Evolutionary conservation across 192 early-diverging fungal genomes (phyloP).

Genomic region (Podila minutissima): DNA sequence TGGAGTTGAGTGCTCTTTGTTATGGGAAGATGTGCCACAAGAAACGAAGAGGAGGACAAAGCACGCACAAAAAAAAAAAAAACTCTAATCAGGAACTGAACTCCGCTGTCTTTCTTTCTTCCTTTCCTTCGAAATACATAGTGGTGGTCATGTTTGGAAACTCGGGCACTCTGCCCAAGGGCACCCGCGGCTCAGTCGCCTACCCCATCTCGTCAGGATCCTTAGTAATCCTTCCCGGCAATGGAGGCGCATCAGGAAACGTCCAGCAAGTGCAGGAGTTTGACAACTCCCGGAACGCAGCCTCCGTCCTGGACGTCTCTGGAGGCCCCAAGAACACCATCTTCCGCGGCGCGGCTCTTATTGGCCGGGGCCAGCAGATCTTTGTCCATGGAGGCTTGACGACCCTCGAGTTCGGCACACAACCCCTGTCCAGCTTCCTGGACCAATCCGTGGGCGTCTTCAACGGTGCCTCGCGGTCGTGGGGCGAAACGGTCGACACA

Average conservation of each 20-base stretch:
- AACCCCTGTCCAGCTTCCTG: slow-evolving; percentile 3
- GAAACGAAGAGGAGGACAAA: neutral
- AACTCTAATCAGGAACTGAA: neutral
- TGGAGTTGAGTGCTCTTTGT: neutral
- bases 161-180: slow-evolving; percentile 1
- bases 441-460: slow-evolving; percentile 18
- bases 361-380: slow-evolving; percentile 32
- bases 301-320: neutral
- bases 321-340: slow-evolving; percentile 31
- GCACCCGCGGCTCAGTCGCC: slow-evolving; percentile 29
- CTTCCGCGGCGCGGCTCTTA: slow-evolving; percentile 23
- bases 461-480: slow-evolving; percentile 18
- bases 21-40: neutral
- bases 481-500: slow-evolving; percentile 11
- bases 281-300: neutral
- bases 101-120: neutral
- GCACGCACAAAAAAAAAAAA: neutral
- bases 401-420: neutral
- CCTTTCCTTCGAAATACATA: slow-evolving; percentile 3
- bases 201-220: slow-evolving; percentile 5
- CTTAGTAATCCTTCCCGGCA: slow-evolving; percentile 34
- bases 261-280: slow-evolving; percentile 20
- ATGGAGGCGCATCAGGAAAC: slow-evolving; percentile 17
- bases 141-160: slow-evolving; percentile 55
- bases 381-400: slow-evolving; percentile 38